Conservation (phyloP, 805 yeast species). For the Kregervanrija delftensis region DNA sequence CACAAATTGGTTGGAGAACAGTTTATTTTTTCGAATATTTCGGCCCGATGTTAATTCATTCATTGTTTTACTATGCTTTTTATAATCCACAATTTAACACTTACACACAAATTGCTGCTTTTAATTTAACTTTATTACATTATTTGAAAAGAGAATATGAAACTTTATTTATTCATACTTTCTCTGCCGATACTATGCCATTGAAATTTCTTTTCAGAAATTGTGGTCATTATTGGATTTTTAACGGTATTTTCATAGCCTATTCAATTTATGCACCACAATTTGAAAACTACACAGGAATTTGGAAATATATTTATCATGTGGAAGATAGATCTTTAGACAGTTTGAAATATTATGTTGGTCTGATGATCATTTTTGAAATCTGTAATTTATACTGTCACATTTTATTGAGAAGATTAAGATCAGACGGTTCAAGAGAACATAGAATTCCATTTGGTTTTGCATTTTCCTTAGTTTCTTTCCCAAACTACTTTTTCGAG, state of each 20-base stretch:
- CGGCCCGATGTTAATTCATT: conserved; percentile 83
- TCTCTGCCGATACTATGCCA: conserved; percentile 92
- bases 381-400: conserved; percentile 70
- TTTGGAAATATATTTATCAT: conserved; percentile 33
- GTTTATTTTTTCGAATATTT: conserved; percentile 85
- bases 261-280: conserved; percentile 26
- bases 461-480: conserved; percentile 73
- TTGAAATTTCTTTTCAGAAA: conserved; percentile 79
- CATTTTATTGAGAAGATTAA: conserved; percentile 50
- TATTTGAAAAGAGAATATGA: conserved; percentile 85
- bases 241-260: conserved; percentile 57
- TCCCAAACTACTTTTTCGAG: conserved; percentile 94
- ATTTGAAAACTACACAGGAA: conserved; percentile 12
- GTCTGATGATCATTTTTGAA: conserved; percentile 54
- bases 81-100: conserved; percentile 37
- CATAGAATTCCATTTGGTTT: conserved; percentile 78
- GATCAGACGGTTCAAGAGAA: conserved; percentile 49
- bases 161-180: conserved; percentile 75
- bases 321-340: conserved; percentile 34
- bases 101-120: conserved; percentile 47
- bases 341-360: conserved; percentile 30
- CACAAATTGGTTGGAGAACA: conserved; percentile 86
- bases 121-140: conserved; percentile 58
- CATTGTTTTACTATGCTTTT: conserved; percentile 47
- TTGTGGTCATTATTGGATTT: conserved; percentile 87